Conservation (phyloP, 805 yeast species). For the Starmerella sirachaensis region DNA sequence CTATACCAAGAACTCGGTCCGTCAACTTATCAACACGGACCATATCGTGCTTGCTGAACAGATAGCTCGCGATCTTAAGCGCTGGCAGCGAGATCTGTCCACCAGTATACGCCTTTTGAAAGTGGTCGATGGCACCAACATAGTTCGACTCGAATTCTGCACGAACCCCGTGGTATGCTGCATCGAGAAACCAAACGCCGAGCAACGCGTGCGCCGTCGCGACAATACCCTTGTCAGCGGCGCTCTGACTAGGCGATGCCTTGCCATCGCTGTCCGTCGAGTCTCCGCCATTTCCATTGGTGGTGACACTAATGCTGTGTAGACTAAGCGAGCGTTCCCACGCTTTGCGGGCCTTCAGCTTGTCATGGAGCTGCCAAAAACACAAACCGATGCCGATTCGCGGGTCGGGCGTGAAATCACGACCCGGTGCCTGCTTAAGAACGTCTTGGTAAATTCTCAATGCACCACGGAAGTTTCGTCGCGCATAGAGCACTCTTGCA, state of each 20-base stretch:
- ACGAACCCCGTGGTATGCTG: conserved; percentile 41
- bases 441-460: conserved; percentile 76
- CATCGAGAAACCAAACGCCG: conserved; percentile 56
- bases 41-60: conserved; percentile 55
- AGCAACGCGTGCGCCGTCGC: conserved; percentile 52
- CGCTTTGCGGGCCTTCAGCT: conserved; percentile 59
- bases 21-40: conserved; percentile 47
- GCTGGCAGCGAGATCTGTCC: conserved; percentile 44
- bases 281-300: too few relatives aligned
- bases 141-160: conserved; percentile 53
- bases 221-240: background rate
- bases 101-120: conserved; percentile 32
- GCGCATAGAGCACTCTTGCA: conserved; percentile 66
- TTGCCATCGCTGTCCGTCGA: too few relatives aligned
- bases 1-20: conserved; percentile 35
- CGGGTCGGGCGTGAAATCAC: conserved; percentile 29
- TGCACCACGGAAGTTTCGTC: conserved; percentile 60
- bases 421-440: conserved; percentile 53
- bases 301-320: conserved; percentile 35
- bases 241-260: too few relatives aligned
- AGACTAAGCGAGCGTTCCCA: conserved; percentile 73
- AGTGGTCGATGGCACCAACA: conserved; percentile 40
- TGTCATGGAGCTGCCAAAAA: conserved; percentile 77
- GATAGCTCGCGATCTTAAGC: conserved; percentile 55
- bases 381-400: conserved; percentile 91